These are phyloP conservation scores for Penicillium thymicola DNA, from an alignment of 2,329 filamentous ascomycete genomes.

Conservation along the genomic window DNA sequence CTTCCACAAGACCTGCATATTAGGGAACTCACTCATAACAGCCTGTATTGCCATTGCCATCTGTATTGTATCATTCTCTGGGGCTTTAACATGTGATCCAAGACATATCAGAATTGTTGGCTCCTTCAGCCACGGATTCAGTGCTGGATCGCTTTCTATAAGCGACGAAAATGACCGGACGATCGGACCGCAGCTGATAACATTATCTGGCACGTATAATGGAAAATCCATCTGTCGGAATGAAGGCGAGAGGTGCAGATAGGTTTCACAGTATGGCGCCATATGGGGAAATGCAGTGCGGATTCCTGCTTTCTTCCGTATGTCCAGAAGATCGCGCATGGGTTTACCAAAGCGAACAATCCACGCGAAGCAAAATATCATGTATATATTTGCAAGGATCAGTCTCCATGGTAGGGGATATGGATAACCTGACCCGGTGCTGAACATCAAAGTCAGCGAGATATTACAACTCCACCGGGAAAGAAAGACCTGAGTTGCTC, in stretches of 20 bases:
- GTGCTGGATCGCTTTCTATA: conserved; percentile 39
- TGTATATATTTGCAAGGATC: conserved; percentile 44
- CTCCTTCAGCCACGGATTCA: conserved; percentile 44
- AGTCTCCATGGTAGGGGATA: conserved; percentile 48
- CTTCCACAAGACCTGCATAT: conserved; percentile 44
- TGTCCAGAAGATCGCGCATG: conserved; percentile 20
- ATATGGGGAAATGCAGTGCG: conserved; percentile 28
- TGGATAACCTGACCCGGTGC: conserved; percentile 44
- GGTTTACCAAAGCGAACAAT: conserved; percentile 8
- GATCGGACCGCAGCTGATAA: conserved; percentile 50
- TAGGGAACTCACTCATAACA: conserved; percentile 39
- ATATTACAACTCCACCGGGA: background rate
- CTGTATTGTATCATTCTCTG: conserved; percentile 27
- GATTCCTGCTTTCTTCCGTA: conserved; percentile 27
- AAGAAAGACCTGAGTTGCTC: conserved; percentile 3
- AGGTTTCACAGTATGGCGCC: conserved; percentile 26
- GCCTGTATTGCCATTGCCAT: conserved; percentile 41
- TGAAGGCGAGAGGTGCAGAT: conserved; percentile 30
- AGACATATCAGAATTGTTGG: conserved; percentile 52
- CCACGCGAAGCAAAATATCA: conserved; percentile 28
- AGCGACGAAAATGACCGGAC: conserved; percentile 36
- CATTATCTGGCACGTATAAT: conserved; percentile 38
- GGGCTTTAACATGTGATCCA: conserved; percentile 40
- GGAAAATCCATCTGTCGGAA: conserved; percentile 43
- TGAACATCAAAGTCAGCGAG: conserved; percentile 16